Percentiles rank a stretch among this genome's conserved stretches.
Evolutionary conservation across 768 basidiomycete genomes (phyloP).

Genomic region (Pisolithus tinctorius): DNA sequence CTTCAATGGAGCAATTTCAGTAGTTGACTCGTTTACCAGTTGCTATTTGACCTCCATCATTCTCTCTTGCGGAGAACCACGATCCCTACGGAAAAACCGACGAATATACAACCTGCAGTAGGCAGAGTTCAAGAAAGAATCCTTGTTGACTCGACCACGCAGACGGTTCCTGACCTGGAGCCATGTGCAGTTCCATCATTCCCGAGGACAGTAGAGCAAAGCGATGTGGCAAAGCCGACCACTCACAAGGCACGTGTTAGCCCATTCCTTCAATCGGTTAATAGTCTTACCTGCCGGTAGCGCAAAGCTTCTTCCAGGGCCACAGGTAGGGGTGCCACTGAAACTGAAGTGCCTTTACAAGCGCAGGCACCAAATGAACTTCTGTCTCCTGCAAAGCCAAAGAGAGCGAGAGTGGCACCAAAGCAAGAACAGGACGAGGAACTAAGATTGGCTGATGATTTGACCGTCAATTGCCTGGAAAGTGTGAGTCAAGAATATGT

Average conservation of each 20-base stretch:
- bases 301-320: constrained; percentile 24
- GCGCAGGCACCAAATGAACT: constrained; percentile 12
- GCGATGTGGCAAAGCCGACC: constrained; percentile 13
- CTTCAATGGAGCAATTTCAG: constrained; percentile 1
- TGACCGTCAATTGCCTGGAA: constrained; percentile 1
- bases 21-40: constrained; percentile 22
- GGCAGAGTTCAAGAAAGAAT: constrained; percentile 7
- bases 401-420: constrained; percentile 22
- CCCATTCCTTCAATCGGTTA: not conserved
- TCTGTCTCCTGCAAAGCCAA: constrained; percentile 21
- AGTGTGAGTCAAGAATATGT: constrained; percentile 12
- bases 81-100: not conserved
- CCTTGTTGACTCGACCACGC: constrained; percentile 19
- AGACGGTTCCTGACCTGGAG: constrained; percentile 21
- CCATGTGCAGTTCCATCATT: constrained; percentile 1
- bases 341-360: constrained; percentile 10
- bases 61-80: constrained; percentile 11
- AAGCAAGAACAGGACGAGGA: constrained; percentile 24
- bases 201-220: constrained; percentile 12
- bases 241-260: constrained; percentile 15
- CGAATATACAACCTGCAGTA: not conserved
- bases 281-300: constrained; percentile 12
- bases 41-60: constrained; percentile 34
- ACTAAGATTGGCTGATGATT: constrained; percentile 1
- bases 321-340: constrained; percentile 12